phyloP scores from a whole-genome alignment of 257 asterid genomes.

The Solanum paucissectum region DNA sequence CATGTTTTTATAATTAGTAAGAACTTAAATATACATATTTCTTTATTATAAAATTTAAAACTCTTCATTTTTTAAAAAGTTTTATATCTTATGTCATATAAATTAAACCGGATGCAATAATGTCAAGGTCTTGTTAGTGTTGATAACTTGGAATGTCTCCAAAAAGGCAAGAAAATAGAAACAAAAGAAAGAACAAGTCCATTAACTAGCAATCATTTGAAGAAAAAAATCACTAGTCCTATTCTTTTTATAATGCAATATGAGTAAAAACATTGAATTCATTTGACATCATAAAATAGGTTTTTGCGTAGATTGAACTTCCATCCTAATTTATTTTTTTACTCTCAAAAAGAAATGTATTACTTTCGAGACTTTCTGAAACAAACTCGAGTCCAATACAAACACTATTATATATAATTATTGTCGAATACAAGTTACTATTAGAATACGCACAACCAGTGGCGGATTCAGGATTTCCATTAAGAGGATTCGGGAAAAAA shows the following conservation, averaged over 20 bases:
- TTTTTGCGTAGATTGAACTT: neutral
- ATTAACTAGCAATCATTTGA: neutral
- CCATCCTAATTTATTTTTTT: neutral
- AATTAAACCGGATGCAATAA: neutral
- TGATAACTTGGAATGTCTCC: neutral
- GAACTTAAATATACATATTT: neutral
- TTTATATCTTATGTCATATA: neutral
- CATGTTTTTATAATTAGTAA: neutral
- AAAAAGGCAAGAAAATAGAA: neutral
- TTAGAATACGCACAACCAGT: too few species aligned
- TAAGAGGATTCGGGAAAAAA: too few species aligned
- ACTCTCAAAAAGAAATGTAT: neutral
- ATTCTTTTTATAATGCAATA: neutral
- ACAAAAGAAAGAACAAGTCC: neutral
- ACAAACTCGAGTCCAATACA: too few species aligned
- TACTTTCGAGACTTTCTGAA: neutral
- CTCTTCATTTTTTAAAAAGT: rapidly evolving
- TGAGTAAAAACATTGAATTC: neutral
- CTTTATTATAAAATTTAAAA: neutral
- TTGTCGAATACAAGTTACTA: too few species aligned
- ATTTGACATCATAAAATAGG: neutral
- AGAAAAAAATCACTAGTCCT: neutral
- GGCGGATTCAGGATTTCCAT: too few species aligned
- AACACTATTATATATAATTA: too few species aligned
- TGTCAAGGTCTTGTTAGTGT: neutral